Evolutionary conservation across 306 rosid genomes (phyloP).

Genomic region (Malus orientalis): DNA sequence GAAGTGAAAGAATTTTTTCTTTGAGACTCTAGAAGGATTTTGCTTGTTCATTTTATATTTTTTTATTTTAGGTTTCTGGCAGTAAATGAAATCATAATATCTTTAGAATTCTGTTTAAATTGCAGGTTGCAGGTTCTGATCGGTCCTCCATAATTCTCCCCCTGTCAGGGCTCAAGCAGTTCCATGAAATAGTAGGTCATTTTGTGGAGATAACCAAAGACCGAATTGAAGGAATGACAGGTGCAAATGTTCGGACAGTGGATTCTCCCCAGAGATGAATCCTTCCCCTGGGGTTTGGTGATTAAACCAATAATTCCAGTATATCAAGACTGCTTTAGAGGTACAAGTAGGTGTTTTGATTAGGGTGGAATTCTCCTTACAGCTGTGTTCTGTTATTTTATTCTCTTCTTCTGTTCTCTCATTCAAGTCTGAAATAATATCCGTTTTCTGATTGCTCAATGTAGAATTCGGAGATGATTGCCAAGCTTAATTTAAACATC

Average conservation of each 20-base stretch:
- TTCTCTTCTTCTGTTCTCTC: constrained; percentile 36
- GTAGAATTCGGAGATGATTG: constrained; percentile 43
- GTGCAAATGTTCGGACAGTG: constrained; percentile 88
- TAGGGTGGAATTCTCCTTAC: constrained; percentile 23
- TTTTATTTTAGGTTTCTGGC: constrained; percentile 3
- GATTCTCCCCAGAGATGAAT: constrained; percentile 89
- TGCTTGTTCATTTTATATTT: neutral
- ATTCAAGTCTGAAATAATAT: constrained; percentile 61
- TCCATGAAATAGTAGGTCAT: constrained; percentile 96
- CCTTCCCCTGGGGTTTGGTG: constrained; percentile 30
- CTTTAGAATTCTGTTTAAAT: constrained; percentile 1
- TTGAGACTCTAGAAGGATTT: constrained; percentile 10
- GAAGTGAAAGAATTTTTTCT: neutral
- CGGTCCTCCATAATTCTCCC: constrained; percentile 98
- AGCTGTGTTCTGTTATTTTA: constrained; percentile 33
- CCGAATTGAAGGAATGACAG: constrained; percentile 86
- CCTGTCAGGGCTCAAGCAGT: constrained; percentile 91
- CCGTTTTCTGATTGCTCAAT: constrained; percentile 49
- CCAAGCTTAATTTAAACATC: constrained; percentile 36
- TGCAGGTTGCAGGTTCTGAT: constrained; percentile 98
- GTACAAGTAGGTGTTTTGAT: constrained; percentile 49
- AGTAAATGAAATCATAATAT: neutral
- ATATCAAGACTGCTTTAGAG: constrained; percentile 32
- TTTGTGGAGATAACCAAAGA: constrained; percentile 98
- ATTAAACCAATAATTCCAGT: constrained; percentile 34